A percentile compares a stretch with the other conserved stretches of the same genome.
These are phyloP conservation scores for Lachancea fermentati DNA, from an alignment of 805 yeast genomes.

Conservation along the genomic window DNA sequence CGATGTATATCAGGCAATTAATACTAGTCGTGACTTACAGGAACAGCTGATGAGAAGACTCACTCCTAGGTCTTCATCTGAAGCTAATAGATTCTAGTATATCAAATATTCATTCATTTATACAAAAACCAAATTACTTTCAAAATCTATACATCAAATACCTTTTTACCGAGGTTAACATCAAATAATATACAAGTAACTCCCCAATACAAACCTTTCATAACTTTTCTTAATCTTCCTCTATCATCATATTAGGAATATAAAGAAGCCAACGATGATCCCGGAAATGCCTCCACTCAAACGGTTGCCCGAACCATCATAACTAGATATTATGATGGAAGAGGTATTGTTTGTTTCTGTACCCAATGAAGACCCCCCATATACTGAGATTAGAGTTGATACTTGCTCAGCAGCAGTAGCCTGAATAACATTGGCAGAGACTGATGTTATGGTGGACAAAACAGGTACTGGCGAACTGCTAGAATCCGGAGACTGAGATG, in stretches of 20 bases:
- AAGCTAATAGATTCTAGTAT: constrained; percentile 6
- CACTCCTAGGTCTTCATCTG: constrained; percentile 26
- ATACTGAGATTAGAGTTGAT: neutral
- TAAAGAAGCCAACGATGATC: neutral
- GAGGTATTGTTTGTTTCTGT: neutral
- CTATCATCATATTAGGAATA: neutral
- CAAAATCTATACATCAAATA: neutral
- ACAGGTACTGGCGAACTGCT: no score
- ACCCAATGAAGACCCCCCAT: constrained; percentile 5
- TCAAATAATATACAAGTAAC: neutral
- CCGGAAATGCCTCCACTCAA: constrained; percentile 2
- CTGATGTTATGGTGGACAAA: neutral
- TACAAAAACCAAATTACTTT: neutral
- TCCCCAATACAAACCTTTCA: neutral
- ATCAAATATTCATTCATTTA: no score
- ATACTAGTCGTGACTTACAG: constrained; percentile 31
- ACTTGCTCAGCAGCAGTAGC: constrained; percentile 3
- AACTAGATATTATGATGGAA: neutral
- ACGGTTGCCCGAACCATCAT: constrained; percentile 4
- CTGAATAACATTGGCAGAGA: neutral
- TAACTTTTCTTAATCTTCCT: neutral
- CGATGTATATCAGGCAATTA: constrained; percentile 38
- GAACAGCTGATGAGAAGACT: constrained; percentile 28
- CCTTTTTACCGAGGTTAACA: neutral
- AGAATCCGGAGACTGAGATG: no score